Evolutionary conservation across 805 yeast genomes (phyloP), one percentile per base, ranked within the genome.

Genomic region (Sugiyamaella qingdaonensis): DNA sequence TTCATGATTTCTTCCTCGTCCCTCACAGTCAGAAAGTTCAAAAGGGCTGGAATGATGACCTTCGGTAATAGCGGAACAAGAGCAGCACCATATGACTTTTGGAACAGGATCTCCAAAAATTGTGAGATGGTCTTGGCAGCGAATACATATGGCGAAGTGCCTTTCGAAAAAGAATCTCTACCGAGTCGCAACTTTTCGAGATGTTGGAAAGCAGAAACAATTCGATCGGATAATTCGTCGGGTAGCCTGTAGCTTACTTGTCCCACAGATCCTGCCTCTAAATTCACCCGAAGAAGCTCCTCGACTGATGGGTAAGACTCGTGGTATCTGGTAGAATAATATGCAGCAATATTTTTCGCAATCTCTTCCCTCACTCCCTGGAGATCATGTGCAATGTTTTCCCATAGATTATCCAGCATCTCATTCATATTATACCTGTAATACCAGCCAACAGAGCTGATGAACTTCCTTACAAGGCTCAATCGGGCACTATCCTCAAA

Each of bases 281-380:
- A 52, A 57, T 78, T 76, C 9, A 71, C 67, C 3, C 58, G 55
- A n/a, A 78, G 52, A 54, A 80, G 79, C 2, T 65, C 68, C 1
- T 66, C 68, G 24, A 73, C 73, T 50, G 67, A 69, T 1, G 69
- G 61, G 32, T 67, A 67, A 0, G 80, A 71, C 43, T 78, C 79
- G 24, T 72, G 68, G 47, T 74, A 75, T 51, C 74, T 72, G 0
- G 75, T 61, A 53, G 69, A 68, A 2, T 78, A 71, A 13, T 79
- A 59, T 2, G 69, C 76, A 10, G 80, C 78, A 42, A 89, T 64
- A 4, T 84, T 69, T 1, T 80, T 74, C 0, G 91, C 92, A 47
- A 86, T 71, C 48, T 82, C 82, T 18, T 78, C 81, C 19, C 96
- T 74, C 4, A 91, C 90, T 10, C 81, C 80, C 53, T 83, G 84